Percentiles rank a stretch among this genome's conserved stretches.
Conservation (phyloP, 306 rosid species). For the Benincasa hispida region DNA sequence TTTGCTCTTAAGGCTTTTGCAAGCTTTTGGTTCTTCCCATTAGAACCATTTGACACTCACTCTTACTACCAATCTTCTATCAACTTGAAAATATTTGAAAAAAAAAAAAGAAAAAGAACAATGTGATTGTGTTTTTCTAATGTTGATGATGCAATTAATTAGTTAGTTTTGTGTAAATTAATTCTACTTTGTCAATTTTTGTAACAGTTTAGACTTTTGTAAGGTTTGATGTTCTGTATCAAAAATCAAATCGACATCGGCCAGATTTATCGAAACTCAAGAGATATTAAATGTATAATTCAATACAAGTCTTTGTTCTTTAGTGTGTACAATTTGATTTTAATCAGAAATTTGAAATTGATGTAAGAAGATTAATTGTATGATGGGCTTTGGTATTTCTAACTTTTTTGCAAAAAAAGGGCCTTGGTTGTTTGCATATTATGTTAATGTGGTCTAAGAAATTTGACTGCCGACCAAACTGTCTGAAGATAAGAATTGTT, state of each 20-base stretch:
- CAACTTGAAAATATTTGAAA: neutral
- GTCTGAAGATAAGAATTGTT: neutral
- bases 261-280: neutral
- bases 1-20: conserved; percentile 35
- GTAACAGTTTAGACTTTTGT: neutral
- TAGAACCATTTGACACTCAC: neutral
- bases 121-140: neutral
- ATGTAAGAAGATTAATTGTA: neutral
- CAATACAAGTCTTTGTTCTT: neutral
- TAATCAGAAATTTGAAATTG: neutral
- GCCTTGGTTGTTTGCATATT: neutral
- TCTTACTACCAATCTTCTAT: neutral
- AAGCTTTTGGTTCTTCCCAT: conserved; percentile 23
- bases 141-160: neutral
- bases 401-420: neutral
- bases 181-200: neutral
- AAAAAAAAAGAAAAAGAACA: neutral
- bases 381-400: neutral
- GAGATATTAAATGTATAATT: neutral
- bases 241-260: neutral
- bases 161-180: neutral
- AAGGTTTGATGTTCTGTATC: neutral
- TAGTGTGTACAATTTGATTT: neutral
- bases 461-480: neutral
- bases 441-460: neutral